Conservation (phyloP, 2,329 filamentous ascomycete genomes). For the Gyromitra esculenta region DNA sequence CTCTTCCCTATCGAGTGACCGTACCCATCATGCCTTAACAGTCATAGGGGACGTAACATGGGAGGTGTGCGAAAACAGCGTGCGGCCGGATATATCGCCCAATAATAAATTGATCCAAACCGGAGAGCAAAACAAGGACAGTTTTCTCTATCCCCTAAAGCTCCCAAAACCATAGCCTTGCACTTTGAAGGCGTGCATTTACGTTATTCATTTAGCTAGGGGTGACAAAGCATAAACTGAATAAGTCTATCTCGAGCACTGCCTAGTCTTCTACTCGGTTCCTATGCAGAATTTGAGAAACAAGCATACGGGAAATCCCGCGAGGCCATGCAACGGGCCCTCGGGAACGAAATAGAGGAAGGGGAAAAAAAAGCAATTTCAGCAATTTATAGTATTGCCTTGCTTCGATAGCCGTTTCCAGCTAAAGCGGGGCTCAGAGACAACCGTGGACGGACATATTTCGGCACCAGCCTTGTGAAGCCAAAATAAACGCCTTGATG, state of each 20-base stretch:
- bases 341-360: not conserved
- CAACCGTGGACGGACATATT: not conserved
- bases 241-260: not conserved
- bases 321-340: not conserved
- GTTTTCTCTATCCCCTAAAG: not conserved
- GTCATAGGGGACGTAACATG: not conserved
- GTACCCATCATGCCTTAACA: not conserved
- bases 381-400: conserved; percentile 1
- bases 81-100: not conserved
- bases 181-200: not conserved
- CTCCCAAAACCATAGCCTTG: not conserved
- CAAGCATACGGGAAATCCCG: conserved; percentile 7
- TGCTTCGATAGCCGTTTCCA: not conserved
- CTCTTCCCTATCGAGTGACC: not conserved
- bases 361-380: conserved; percentile 1
- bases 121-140: not conserved
- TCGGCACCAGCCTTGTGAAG: not conserved
- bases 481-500: conserved; percentile 1
- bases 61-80: not conserved
- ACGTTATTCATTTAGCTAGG: not conserved
- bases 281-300: not conserved
- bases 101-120: not conserved
- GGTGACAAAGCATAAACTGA: not conserved
- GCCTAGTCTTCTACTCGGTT: not conserved
- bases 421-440: conserved; percentile 18